Evolutionary conservation across 768 basidiomycete species (phyloP).

Genomic region (Cystofilobasidium bisporidii): DNA sequence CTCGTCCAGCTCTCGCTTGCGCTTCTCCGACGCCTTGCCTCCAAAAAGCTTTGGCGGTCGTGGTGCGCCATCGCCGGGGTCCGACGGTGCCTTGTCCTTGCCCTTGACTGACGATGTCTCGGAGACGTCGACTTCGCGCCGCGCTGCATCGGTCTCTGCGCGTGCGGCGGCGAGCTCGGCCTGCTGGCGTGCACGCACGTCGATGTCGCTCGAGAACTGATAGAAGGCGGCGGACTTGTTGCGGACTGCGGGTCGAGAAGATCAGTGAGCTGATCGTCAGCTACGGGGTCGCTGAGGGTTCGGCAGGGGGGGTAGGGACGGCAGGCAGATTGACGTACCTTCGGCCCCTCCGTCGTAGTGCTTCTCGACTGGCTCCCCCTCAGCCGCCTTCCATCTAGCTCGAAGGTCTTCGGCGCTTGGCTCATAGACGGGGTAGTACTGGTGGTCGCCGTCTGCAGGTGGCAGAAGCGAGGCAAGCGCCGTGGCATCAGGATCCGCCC

Average conservation of each 20-base stretch:
- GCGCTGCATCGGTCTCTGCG: conserved; percentile 58
- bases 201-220: conserved; percentile 79
- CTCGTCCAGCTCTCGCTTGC: conserved; percentile 69
- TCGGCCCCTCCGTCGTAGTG: conserved; percentile 80
- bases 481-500: too few relatives aligned
- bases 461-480: neutral
- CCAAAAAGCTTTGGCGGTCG: conserved; percentile 13
- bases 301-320: neutral
- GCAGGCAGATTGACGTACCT: conserved; percentile 31
- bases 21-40: conserved; percentile 60
- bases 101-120: conserved; percentile 45
- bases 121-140: conserved; percentile 43
- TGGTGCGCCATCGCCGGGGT: neutral
- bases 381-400: conserved; percentile 49
- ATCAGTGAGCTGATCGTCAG: neutral
- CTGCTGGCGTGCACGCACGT: conserved; percentile 67
- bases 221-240: conserved; percentile 85
- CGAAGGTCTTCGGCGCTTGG: conserved; percentile 57
- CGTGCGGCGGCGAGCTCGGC: conserved; percentile 61
- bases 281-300: too few relatives aligned
- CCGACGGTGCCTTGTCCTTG: conserved; percentile 10
- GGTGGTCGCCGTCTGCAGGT: conserved; percentile 54
- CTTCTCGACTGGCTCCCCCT: conserved; percentile 59
- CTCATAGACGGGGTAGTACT: conserved; percentile 79
- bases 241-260: conserved; percentile 46